Conservation (phyloP, 2,329 filamentous ascomycete genomes). For the Rutstroemia sp. region DNA sequence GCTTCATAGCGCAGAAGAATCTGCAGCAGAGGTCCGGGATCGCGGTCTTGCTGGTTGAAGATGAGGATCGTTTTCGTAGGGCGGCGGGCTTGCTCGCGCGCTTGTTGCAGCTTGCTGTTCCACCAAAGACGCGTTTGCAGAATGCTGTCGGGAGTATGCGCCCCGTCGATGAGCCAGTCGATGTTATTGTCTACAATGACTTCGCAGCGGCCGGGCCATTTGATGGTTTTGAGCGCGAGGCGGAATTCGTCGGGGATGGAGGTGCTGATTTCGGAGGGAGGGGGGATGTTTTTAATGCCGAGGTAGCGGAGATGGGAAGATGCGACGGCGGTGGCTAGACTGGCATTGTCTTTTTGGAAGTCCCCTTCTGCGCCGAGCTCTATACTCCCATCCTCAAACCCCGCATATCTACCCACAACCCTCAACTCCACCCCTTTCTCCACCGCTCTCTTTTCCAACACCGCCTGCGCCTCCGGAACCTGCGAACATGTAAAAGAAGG, state of each 20-base stretch:
- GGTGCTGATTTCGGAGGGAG: not conserved
- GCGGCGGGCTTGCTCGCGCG: not conserved
- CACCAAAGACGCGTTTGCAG: slow-evolving; percentile 79
- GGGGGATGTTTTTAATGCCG: slow-evolving; percentile 9
- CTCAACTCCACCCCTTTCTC: slow-evolving; percentile 27
- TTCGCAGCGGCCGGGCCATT: slow-evolving; percentile 74
- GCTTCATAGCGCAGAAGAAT: slow-evolving; percentile 43
- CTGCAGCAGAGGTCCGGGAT: slow-evolving; percentile 59
- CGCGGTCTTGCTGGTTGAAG: slow-evolving; percentile 89
- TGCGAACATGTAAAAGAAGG: slow-evolving; percentile 58
- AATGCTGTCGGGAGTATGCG: slow-evolving; percentile 86
- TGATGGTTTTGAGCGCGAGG: slow-evolving; percentile 64
- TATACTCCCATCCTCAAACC: slow-evolving; percentile 36
- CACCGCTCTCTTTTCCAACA: slow-evolving; percentile 51
- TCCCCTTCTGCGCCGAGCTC: slow-evolving; percentile 43
- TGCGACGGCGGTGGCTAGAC: slow-evolving; percentile 48
- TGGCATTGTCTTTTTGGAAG: slow-evolving; percentile 53
- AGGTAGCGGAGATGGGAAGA: slow-evolving; percentile 42
- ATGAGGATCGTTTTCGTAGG: slow-evolving; percentile 47
- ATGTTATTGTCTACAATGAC: slow-evolving; percentile 48
- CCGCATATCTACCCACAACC: slow-evolving; percentile 22
- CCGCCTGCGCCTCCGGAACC: slow-evolving; percentile 44
- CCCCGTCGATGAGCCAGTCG: slow-evolving; percentile 87
- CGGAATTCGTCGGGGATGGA: slow-evolving; percentile 55
- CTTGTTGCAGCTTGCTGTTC: slow-evolving; percentile 34